phyloP scores from a whole-genome alignment of 169 alveolate species.

The Cryptosporidium sp. region DNA sequence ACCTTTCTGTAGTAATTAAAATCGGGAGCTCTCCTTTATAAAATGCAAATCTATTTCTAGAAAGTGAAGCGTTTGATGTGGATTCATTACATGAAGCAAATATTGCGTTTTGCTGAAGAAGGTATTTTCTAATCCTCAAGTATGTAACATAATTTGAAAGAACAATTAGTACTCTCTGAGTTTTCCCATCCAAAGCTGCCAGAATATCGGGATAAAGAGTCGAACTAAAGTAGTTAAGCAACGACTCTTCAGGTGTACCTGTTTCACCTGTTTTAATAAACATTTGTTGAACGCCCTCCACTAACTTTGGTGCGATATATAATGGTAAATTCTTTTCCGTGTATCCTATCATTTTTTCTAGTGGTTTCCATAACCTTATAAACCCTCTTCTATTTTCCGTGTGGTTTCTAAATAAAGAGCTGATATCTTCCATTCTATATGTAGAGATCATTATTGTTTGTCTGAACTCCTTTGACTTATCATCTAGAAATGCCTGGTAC shows the following conservation, averaged over 20 bases:
- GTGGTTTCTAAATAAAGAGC: conserved; percentile 50
- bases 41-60: conserved; percentile 73
- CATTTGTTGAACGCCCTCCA: conserved; percentile 44
- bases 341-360: conserved; percentile 5
- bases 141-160: conserved; percentile 59
- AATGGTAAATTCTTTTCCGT: conserved; percentile 19
- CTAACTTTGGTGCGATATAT: conserved; percentile 39
- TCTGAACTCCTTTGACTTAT: conserved; percentile 78
- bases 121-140: conserved; percentile 44
- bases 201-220: conserved; percentile 56
- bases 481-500: conserved; percentile 79
- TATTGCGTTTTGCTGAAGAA: conserved; percentile 66
- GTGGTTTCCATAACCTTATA: conserved; percentile 72
- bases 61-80: conserved; percentile 53
- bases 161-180: conserved; percentile 41
- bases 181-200: conserved; percentile 65
- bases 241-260: conserved; percentile 27
- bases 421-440: conserved; percentile 43
- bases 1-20: conserved; percentile 79
- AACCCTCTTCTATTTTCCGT: conserved; percentile 77
- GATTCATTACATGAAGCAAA: conserved; percentile 74
- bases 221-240: conserved; percentile 24
- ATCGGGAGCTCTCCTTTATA: conserved; percentile 76
- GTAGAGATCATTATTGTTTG: conserved; percentile 77
- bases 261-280: conserved; percentile 48